Conservation (phyloP, 805 yeast species). For the Kodamaea hsintzibuensis region DNA sequence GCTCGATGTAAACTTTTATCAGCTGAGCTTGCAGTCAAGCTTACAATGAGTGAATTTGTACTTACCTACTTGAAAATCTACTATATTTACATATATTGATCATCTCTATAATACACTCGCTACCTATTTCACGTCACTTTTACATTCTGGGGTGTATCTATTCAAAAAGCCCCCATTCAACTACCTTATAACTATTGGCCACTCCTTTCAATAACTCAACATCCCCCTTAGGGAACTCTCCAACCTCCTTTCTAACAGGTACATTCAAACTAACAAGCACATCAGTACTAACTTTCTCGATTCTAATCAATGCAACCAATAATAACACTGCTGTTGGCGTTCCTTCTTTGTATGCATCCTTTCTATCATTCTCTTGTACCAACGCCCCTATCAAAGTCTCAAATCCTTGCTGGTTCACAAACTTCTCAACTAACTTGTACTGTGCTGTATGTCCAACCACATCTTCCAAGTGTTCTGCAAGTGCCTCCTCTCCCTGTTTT, state of each 20-base stretch:
- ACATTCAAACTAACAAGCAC: slow-evolving; percentile 59
- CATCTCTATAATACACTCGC: too few relatives aligned
- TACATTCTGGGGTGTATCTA: background rate
- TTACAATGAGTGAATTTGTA: too few relatives aligned
- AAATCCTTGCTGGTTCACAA: slow-evolving; percentile 5
- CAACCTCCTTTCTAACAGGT: slow-evolving; percentile 31
- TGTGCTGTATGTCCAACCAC: slow-evolving; percentile 30
- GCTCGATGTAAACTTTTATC: too few relatives aligned
- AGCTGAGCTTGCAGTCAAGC: too few relatives aligned
- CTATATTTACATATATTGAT: too few relatives aligned
- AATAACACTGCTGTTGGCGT: slow-evolving; percentile 38
- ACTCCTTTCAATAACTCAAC: slow-evolving; percentile 27
- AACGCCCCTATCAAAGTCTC: slow-evolving; percentile 4
- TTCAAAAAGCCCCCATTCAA: slow-evolving; percentile 47
- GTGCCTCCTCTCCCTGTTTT: slow-evolving; percentile 39
- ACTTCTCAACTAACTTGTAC: slow-evolving; percentile 8
- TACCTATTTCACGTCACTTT: too few relatives aligned
- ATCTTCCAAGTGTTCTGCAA: slow-evolving; percentile 57
- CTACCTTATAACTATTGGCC: slow-evolving; percentile 35
- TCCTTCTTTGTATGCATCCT: slow-evolving; percentile 14
- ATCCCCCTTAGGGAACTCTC: slow-evolving; percentile 13
- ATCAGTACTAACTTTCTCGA: slow-evolving; percentile 57
- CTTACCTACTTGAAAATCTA: too few relatives aligned
- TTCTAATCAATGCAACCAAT: slow-evolving; percentile 57
- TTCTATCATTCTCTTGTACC: slow-evolving; percentile 11